Evolutionary conservation across 176 grass and related monocot genomes (phyloP).

Genomic region (Oryza nivara): DNA sequence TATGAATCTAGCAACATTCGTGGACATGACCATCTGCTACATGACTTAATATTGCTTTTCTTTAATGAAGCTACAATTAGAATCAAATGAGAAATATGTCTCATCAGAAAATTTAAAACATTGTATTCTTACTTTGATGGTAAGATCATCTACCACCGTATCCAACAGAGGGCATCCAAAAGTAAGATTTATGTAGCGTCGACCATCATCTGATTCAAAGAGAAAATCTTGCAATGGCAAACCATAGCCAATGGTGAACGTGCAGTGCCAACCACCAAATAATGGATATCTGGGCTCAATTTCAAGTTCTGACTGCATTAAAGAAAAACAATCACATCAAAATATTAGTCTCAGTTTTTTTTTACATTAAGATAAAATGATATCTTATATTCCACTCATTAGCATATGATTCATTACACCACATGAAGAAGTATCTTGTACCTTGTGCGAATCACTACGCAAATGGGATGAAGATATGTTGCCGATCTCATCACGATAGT

Average conservation of each 20-base stretch:
- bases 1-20: not conserved
- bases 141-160: conserved; percentile 76
- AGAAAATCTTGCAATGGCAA: conserved; percentile 93
- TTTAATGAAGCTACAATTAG: not conserved
- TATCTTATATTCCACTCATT: conserved; percentile 23
- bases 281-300: conserved; percentile 96
- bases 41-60: not conserved
- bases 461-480: conserved; percentile 96
- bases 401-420: conserved; percentile 32
- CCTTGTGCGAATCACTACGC: conserved; percentile 82
- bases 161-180: conserved; percentile 84
- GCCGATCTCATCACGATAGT: conserved; percentile 98
- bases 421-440: conserved; percentile 36
- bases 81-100: conserved; percentile 23
- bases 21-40: conserved; percentile 7
- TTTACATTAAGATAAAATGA: not conserved
- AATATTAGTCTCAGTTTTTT: conserved; percentile 27
- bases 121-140: conserved; percentile 64
- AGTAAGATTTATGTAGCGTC: conserved; percentile 74
- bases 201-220: conserved; percentile 69
- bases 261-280: conserved; percentile 97
- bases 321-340: not conserved
- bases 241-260: conserved; percentile 92
- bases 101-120: conserved; percentile 27
- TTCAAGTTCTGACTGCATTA: conserved; percentile 84